Base-by-base conservation (phyloP, 768 basidiomycete species). In the Pulveroboletus sp. region DNA sequence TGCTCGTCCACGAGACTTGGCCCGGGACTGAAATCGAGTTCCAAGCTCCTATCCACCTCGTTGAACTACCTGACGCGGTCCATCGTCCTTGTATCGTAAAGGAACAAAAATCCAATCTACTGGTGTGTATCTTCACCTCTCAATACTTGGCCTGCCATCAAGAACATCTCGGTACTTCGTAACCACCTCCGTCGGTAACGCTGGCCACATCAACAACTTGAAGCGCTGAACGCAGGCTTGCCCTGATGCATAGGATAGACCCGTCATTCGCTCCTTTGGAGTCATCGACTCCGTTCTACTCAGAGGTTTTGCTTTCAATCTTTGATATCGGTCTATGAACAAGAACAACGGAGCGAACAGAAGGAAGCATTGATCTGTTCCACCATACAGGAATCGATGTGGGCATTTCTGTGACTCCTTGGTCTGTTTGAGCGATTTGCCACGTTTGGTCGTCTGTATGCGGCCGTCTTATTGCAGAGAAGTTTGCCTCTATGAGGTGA, bases 361-460 rank as follows among this genome's bases (percentile, higher is more conserved):
- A 21, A 8, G 0, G 1, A 31, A 14, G 27, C 17, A 45, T 40
- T 31, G 31, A 28, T 15, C 21, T 8, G 10, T 10, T 17, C 14
- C 11, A 31, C 31, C 11, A 31, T 31, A 15, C 33, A 26, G 33
- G 38, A 0, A 88, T 89, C 90, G 52, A 88, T 86, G 17, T 78
- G 76, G 33, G 38, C 0, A 88, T 89, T 91, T 52, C 88, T 86
- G 17, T 78, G 76, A 31, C 69, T 77, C 73, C 91, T 28, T 28
- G 3, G 27, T 69, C 30, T 78, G 73, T 31, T 89, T 85, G 3
- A 91, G 67, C 26, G 77, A 69, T 5, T 73, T 70, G 52, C 86
- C 80, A 88, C 89, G 91, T 46, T 77, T 77, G n/a, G 91, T 79
- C 44, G 74, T 65, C 51, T 82, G 75, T 0, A 81, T 64, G 39